phyloP scores from a whole-genome alignment of 176 grass and related monocot species.

The Puya raimondii region DNA sequence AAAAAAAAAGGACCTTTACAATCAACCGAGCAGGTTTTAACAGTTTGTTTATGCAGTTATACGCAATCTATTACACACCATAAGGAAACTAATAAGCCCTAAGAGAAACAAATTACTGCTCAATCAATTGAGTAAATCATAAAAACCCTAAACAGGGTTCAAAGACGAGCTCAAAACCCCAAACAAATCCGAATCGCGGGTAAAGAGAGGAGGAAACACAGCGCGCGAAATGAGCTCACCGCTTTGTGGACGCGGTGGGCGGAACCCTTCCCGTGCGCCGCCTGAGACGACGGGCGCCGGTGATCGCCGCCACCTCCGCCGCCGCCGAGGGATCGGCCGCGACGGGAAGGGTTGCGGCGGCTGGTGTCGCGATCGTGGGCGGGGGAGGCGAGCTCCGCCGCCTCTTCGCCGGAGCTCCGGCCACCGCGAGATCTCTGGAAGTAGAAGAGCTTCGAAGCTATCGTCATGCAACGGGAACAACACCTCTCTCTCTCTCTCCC shows the following conservation, averaged over 20 bases:
- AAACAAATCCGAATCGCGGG: too few relatives aligned
- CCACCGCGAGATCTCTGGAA: not conserved
- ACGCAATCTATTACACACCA: too few relatives aligned
- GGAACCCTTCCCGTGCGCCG: not conserved
- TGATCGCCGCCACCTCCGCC: not conserved
- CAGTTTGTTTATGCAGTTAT: too few relatives aligned
- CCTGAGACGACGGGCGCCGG: not conserved
- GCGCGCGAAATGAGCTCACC: not conserved
- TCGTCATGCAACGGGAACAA: not conserved
- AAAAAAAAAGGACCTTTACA: too few relatives aligned
- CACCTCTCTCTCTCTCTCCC: not conserved
- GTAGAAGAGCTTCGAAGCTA: conserved; percentile 13
- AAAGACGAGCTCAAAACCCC: too few relatives aligned
- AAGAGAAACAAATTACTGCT: too few relatives aligned
- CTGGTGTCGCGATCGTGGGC: not conserved
- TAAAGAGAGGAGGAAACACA: too few relatives aligned
- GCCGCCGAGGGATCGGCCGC: not conserved
- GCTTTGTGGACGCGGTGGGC: not conserved
- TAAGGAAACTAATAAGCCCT: too few relatives aligned
- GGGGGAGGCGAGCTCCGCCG: not conserved
- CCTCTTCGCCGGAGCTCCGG: not conserved
- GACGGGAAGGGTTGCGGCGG: not conserved
- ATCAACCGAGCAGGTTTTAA: too few relatives aligned
- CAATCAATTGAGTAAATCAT: too few relatives aligned
- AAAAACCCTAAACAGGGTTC: too few relatives aligned